Evolutionary conservation across 2,329 filamentous ascomycete species (phyloP).

Genomic region (Penicillium sp.): DNA sequence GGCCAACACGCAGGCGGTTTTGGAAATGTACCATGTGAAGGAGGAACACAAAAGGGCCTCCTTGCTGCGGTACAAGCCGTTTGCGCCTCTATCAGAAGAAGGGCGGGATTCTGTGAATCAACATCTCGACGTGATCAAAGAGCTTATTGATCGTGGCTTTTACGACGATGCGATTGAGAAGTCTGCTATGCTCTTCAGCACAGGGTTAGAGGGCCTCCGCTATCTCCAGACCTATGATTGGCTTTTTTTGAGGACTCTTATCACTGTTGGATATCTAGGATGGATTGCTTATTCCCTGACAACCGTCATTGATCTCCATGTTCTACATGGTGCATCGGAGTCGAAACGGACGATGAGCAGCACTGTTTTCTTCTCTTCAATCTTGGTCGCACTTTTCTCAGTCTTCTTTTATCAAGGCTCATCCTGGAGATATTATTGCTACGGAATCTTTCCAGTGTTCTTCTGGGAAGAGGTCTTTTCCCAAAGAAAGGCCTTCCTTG

Average conservation of each 20-base stretch:
- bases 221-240: slow-evolving; percentile 99
- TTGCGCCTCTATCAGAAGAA: slow-evolving; percentile 68
- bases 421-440: slow-evolving; percentile 83
- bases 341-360: slow-evolving; percentile 66
- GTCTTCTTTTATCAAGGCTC: slow-evolving; percentile 81
- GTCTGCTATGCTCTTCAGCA: slow-evolving; percentile 75
- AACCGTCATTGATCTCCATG: slow-evolving; percentile 85
- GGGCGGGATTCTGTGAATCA: slow-evolving; percentile 65
- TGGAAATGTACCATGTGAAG: slow-evolving; percentile 97
- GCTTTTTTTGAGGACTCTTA: slow-evolving; percentile 87
- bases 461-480: slow-evolving; percentile 98
- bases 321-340: slow-evolving; percentile 72
- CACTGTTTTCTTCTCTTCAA: slow-evolving; percentile 72
- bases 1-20: slow-evolving; percentile 81
- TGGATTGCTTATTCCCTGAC: slow-evolving; percentile 95
- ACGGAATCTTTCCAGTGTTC: slow-evolving; percentile 86
- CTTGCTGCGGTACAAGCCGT: slow-evolving; percentile 79
- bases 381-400: slow-evolving; percentile 76
- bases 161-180: slow-evolving; percentile 80
- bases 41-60: slow-evolving; percentile 79
- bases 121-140: slow-evolving; percentile 70
- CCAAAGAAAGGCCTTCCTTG: slow-evolving; percentile 69
- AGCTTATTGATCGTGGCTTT: slow-evolving; percentile 67
- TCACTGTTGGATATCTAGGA: slow-evolving; percentile 88
- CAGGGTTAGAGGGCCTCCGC: slow-evolving; percentile 79